These are phyloP conservation scores for Zizania palustris DNA, from an alignment of 202 grass and related monocot genomes.

Conservation along the genomic window DNA sequence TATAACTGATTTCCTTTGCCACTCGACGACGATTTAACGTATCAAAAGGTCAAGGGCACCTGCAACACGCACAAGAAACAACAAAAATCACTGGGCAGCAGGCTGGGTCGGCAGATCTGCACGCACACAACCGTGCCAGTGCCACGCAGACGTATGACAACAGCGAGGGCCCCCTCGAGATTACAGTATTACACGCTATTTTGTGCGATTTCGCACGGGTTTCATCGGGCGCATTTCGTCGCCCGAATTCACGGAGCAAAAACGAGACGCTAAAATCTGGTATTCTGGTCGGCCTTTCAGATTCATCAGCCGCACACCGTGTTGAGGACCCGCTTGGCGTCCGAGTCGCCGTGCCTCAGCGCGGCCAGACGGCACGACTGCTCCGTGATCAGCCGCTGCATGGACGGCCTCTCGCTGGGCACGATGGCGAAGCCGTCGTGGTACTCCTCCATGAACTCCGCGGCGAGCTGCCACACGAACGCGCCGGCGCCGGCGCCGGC, in stretches of 20 bases:
- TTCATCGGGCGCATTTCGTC: constrained; percentile 13
- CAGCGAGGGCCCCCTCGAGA: background rate
- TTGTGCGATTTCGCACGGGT: background rate
- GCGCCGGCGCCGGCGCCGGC: constrained; percentile 72
- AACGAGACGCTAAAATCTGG: too few relatives aligned
- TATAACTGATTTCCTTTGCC: constrained; percentile 42
- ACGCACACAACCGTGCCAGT: background rate
- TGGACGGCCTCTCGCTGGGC: constrained; percentile 54
- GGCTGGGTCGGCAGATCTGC: constrained; percentile 14
- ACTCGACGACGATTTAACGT: constrained; percentile 44
- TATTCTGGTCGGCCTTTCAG: too few relatives aligned
- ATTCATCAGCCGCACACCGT: constrained; percentile 59
- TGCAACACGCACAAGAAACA: constrained; percentile 1
- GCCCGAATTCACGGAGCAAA: background rate
- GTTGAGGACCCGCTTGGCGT: constrained; percentile 39
- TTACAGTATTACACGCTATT: constrained; percentile 20
- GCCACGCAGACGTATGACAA: background rate
- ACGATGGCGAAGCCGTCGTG: constrained; percentile 74
- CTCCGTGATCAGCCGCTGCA: constrained; percentile 64
- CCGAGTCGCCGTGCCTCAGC: constrained; percentile 41
- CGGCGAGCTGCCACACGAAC: constrained; percentile 82
- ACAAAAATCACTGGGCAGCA: too few relatives aligned
- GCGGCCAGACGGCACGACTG: constrained; percentile 76
- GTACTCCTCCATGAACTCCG: constrained; percentile 70
- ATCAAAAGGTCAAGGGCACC: constrained; percentile 45